These are phyloP conservation scores for Phytophthora pisi DNA, from an alignment of 352 stramenopile species.

Conservation along the genomic window DNA sequence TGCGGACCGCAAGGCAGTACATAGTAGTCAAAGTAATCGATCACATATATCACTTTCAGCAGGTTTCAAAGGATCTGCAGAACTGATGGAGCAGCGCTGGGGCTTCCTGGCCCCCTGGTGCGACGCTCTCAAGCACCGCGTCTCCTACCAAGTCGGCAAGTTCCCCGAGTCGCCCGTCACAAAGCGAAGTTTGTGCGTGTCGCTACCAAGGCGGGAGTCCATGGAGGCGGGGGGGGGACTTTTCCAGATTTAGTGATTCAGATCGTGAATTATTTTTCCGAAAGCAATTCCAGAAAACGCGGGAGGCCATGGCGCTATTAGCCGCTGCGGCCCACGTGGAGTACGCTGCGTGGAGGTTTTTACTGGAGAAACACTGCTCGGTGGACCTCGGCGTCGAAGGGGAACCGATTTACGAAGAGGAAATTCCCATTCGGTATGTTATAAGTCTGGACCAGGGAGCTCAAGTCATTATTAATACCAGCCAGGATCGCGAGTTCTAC, in stretches of 20 bases:
- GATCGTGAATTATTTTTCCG: neutral
- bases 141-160: neutral
- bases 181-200: neutral
- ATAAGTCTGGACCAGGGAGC: neutral
- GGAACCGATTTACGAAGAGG: neutral
- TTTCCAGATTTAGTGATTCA: neutral
- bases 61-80: too few species aligned
- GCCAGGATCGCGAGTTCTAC: neutral
- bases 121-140: neutral
- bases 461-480: neutral
- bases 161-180: neutral
- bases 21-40: too few species aligned
- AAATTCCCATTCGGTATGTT: neutral
- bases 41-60: too few species aligned
- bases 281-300: neutral
- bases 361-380: neutral
- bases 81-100: neutral
- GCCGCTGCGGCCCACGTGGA: neutral
- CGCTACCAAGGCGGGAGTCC: neutral
- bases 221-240: neutral
- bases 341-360: neutral
- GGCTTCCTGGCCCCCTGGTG: neutral
- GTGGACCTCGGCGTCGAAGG: neutral
- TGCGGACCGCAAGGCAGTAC: too few species aligned
- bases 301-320: neutral